phyloP scores from a whole-genome alignment of 257 asterid genomes.

The Primulina eburnea region DNA sequence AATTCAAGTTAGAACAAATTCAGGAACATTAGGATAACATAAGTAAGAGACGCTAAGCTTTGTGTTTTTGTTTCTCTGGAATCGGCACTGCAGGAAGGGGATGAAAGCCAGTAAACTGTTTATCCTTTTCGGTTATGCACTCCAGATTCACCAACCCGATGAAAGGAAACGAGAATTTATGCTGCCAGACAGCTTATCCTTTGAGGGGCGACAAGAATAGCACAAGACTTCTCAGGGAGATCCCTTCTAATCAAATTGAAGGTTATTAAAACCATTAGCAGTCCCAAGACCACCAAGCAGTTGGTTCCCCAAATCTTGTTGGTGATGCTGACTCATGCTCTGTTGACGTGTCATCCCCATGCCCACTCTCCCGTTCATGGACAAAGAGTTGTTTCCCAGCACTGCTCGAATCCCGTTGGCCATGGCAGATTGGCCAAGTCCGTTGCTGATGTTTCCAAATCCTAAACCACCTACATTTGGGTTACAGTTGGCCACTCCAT shows the following conservation, averaged over 20 bases:
- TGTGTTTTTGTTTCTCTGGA: constrained; percentile 32
- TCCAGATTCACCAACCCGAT: constrained; percentile 29
- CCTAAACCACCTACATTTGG: constrained; percentile 54
- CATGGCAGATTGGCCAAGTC: constrained; percentile 61
- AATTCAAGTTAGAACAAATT: constrained; percentile 37
- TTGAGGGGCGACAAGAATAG: constrained; percentile 23
- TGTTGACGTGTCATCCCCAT: constrained; percentile 70
- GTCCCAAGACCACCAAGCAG: constrained; percentile 72
- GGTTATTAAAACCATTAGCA: constrained; percentile 70
- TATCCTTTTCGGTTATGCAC: constrained; percentile 27
- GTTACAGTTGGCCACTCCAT: constrained; percentile 50
- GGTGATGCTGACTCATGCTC: constrained; percentile 58
- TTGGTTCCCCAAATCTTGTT: constrained; percentile 69
- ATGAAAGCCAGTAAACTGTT: constrained; percentile 22
- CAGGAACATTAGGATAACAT: constrained; percentile 23
- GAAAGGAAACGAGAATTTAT: constrained; percentile 33
- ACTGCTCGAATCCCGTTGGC: constrained; percentile 68
- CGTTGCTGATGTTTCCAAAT: constrained; percentile 47
- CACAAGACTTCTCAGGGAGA: constrained; percentile 48
- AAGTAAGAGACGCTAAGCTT: constrained; percentile 29
- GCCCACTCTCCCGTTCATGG: constrained; percentile 77
- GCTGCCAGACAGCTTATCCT: constrained; percentile 36
- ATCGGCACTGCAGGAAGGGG: constrained; percentile 29
- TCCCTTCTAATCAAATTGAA: constrained; percentile 84
- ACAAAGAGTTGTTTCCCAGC: constrained; percentile 52